Evolutionary conservation across 306 rosid genomes (phyloP).

Genomic region (Fragaria ananassa): DNA sequence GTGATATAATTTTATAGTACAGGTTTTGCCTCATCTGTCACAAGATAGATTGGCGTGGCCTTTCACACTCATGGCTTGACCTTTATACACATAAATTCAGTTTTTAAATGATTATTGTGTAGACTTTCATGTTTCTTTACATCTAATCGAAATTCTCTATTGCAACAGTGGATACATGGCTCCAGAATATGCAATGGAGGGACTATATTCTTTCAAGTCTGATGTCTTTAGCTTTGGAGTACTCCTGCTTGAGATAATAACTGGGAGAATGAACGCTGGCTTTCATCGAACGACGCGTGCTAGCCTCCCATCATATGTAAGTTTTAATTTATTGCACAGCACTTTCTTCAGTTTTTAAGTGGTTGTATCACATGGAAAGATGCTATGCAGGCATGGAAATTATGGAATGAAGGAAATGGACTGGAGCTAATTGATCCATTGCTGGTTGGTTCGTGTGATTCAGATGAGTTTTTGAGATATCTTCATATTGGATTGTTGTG

Average conservation of each 20-base stretch:
- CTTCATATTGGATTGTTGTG: conserved; percentile 30
- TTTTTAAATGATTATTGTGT: not conserved
- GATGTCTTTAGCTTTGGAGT: conserved; percentile 56
- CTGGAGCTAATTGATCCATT: conserved; percentile 26
- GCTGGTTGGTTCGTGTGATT: not conserved
- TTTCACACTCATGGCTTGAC: too few relatives aligned
- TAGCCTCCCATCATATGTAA: conserved; percentile 16
- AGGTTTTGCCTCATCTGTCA: too few relatives aligned
- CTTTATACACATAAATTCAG: not conserved
- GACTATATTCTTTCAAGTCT: conserved; percentile 34
- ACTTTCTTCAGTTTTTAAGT: not conserved
- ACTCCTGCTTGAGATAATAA: conserved; percentile 43
- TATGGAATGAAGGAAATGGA: conserved; percentile 38
- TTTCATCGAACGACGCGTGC: not conserved
- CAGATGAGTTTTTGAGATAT: conserved; percentile 15
- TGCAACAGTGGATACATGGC: conserved; percentile 51
- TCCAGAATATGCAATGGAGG: conserved; percentile 43
- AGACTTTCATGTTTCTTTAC: not conserved
- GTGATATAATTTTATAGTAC: not conserved
- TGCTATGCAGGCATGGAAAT: conserved; percentile 43
- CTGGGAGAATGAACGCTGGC: conserved; percentile 27
- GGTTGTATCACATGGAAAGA: not conserved
- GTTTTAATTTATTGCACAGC: not conserved
- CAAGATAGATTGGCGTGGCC: too few relatives aligned
- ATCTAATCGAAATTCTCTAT: not conserved